Base-by-base conservation (phyloP, 148 eudicot genomes). In the Nepenthes gracilis region DNA sequence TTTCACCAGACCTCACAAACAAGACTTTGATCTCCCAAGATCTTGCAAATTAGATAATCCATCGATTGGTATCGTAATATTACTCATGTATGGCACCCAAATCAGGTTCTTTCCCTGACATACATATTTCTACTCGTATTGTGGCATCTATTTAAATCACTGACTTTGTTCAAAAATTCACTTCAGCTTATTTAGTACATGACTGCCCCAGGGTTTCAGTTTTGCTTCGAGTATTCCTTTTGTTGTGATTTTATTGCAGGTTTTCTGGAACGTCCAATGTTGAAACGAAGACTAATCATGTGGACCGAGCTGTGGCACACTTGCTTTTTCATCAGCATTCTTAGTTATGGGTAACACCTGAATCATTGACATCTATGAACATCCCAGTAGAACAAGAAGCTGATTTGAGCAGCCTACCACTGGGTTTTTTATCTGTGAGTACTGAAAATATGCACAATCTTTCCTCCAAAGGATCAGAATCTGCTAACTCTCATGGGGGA, bases 301-400 rank as follows among this genome's bases (percentile, higher is more conserved):
- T 88, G 67, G 96, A 88, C 65, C 86, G 96, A 40, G 71, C 77
- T 37, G 85, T 83, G 35, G 96, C 96, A 35, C 92, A 85, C 75
- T 73, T 88, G 70, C 84, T 88, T 36, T 88, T 88, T 77, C 89
- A 83, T 63, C 79, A 78, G 64, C 85, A 84, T 47, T 52, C 62
- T 12, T 80, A 85, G 57, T 66, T 61, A 10, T 56, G 82, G 12
- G 77, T 68, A 62, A 73, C 79, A 36, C 88, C 86, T 33, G 88
- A 77, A 36, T 81, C 81, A 11, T 80, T 88, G 15, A 56, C 62
- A 53, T 67, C 79, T 33, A 59, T 76, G 38, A 80, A 71, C 64
- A 48, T 66, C 54, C 54, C 69, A 33, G 57, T 49, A 5, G 71
- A 80, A 61, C 69, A 34, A 56, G 67, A 73, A 47, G 53, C 67